These are phyloP conservation scores for Tolypocladium cylindrosporum DNA, from an alignment of 2,329 filamentous ascomycete species.

Conservation along the genomic window DNA sequence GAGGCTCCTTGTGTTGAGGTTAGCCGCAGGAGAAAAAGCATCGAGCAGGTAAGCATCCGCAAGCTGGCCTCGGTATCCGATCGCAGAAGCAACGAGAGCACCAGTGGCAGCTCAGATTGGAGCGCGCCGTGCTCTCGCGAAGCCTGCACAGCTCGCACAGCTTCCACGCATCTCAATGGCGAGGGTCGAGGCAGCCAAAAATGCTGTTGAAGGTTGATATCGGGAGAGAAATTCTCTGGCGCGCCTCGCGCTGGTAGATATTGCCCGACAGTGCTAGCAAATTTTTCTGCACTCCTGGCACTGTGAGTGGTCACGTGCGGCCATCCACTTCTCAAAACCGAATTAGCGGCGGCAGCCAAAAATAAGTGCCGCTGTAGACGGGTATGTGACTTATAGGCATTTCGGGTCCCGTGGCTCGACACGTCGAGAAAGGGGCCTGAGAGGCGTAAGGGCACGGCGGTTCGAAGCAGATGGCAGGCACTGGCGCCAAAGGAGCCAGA, in stretches of 20 bases:
- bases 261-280: conserved; percentile 21
- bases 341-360: conserved; percentile 7
- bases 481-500: not conserved
- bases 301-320: conserved; percentile 17
- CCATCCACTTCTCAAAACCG: not conserved
- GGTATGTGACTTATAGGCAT: not conserved
- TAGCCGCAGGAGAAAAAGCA: not conserved
- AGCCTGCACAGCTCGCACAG: not conserved
- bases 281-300: conserved; percentile 12
- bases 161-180: not conserved
- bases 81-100: not conserved
- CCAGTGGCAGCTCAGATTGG: not conserved
- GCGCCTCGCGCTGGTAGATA: conserved; percentile 14
- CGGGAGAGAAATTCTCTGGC: not conserved
- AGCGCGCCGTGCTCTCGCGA: not conserved
- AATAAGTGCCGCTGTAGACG: conserved; percentile 4
- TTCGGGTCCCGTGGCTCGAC: not conserved
- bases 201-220: not conserved
- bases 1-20: not conserved
- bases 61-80: not conserved
- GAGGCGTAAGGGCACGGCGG: too few species aligned
- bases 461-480: not conserved
- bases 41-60: not conserved
- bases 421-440: not conserved
- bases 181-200: not conserved